Percentiles rank a stretch among this genome's conserved stretches.
These are phyloP conservation scores for Daucus carota DNA, from an alignment of 129 eudicot species.

Conservation along the genomic window DNA sequence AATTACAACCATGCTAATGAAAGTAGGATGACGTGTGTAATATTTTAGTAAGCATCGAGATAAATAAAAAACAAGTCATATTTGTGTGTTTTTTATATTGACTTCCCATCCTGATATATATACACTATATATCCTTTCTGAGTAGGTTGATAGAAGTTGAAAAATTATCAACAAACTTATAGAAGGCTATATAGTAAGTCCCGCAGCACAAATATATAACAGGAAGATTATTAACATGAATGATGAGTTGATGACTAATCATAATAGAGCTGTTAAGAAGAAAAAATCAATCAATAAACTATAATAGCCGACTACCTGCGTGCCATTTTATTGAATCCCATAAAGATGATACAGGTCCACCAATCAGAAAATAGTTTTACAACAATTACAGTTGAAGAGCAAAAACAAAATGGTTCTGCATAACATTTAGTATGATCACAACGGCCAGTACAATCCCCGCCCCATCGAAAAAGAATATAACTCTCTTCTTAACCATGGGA, in stretches of 20 bases:
- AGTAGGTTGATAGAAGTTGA: neutral
- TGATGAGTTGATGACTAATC: neutral
- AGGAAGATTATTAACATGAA: neutral
- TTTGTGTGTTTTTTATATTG: neutral
- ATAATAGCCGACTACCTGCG: constrained; percentile 22
- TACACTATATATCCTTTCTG: neutral
- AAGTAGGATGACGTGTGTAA: neutral
- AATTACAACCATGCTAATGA: neutral
- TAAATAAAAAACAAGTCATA: neutral
- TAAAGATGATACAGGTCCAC: constrained; percentile 28
- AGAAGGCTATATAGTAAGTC: neutral
- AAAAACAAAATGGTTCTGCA: constrained; percentile 18
- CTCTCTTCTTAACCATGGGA: constrained; percentile 19
- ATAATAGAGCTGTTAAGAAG: neutral
- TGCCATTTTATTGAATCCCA: constrained; percentile 31
- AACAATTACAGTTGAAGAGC: constrained; percentile 34
- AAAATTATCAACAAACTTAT: neutral
- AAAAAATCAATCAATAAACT: neutral
- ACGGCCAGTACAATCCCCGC: constrained; percentile 21
- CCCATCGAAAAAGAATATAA: constrained; percentile 23
- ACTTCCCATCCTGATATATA: neutral
- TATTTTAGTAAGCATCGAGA: neutral
- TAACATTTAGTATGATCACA: constrained; percentile 28
- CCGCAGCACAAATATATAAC: neutral
- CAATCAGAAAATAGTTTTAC: constrained; percentile 34